Conservation (phyloP, 2,329 filamentous ascomycete genomes). For the Colletotrichum tofieldiae region DNA sequence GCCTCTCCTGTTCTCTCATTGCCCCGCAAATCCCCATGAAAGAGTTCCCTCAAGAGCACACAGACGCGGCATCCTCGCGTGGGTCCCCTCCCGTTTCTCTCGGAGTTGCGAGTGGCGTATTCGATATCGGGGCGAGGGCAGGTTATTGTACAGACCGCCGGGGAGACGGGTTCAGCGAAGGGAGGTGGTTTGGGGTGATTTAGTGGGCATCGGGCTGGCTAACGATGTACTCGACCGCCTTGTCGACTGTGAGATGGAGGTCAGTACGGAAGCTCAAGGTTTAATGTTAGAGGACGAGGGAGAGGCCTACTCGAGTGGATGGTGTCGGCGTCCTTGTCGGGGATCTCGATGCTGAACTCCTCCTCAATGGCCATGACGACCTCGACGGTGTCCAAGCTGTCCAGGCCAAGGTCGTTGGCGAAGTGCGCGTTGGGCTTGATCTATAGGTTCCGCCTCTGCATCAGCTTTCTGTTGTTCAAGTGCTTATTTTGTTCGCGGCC, state of each 20-base stretch:
- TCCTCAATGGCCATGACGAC: constrained; percentile 99
- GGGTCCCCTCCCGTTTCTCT: constrained; percentile 24
- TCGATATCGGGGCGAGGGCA: constrained; percentile 26
- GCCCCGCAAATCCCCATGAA: constrained; percentile 10
- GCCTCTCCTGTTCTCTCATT: constrained; percentile 17
- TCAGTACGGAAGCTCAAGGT: constrained; percentile 28
- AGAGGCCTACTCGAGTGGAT: constrained; percentile 89
- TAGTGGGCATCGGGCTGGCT: constrained; percentile 91
- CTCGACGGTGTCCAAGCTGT: constrained; percentile 98
- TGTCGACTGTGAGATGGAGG: constrained; percentile 77
- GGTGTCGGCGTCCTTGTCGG: constrained; percentile 94
- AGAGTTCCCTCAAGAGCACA: constrained; percentile 22
- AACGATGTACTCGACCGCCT: constrained; percentile 95
- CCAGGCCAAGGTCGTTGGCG: constrained; percentile 95
- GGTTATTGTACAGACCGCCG: constrained; percentile 44
- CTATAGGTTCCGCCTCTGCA: constrained; percentile 61
- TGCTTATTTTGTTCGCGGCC: background rate
- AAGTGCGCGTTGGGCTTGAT: constrained; percentile 91
- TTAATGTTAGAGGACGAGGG: background rate
- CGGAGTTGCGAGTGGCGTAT: constrained; percentile 41
- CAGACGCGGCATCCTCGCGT: constrained; percentile 31
- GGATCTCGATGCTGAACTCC: constrained; percentile 94
- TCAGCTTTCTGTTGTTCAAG: constrained; percentile 4
- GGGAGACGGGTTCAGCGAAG: constrained; percentile 37
- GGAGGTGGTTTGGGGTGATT: constrained; percentile 41